These are phyloP conservation scores for Apostasia ramifera DNA, from an alignment of 106 monocot species.

Conservation along the genomic window DNA sequence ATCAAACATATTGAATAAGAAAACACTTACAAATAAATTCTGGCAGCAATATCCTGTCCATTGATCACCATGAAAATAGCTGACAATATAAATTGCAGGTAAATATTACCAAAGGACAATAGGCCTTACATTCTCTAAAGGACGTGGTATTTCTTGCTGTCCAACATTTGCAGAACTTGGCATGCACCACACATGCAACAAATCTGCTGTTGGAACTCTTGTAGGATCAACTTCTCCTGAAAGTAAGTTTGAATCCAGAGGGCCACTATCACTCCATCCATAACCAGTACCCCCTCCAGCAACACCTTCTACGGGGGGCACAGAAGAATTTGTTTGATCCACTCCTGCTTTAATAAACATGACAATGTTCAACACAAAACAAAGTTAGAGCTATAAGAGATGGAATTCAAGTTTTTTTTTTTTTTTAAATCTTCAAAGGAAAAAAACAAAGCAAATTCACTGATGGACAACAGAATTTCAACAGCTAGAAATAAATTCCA, in stretches of 20 bases:
- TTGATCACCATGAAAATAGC: background rate
- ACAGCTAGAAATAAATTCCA: too few species aligned
- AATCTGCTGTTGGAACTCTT: constrained; percentile 63
- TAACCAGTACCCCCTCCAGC: constrained; percentile 92
- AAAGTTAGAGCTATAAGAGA: background rate
- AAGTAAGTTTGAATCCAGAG: constrained; percentile 28
- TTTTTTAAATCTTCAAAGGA: too few species aligned
- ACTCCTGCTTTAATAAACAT: constrained; percentile 21
- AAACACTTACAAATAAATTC: background rate
- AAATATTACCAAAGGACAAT: background rate
- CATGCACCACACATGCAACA: constrained; percentile 95
- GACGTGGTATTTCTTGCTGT: constrained; percentile 74
- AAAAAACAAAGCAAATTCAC: too few species aligned
- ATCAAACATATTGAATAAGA: background rate
- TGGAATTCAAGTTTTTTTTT: background rate
- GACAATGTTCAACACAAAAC: background rate
- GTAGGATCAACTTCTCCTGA: constrained; percentile 61
- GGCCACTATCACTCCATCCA: constrained; percentile 75
- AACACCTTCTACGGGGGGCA: constrained; percentile 93
- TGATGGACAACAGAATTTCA: too few species aligned
- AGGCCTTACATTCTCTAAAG: constrained; percentile 70
- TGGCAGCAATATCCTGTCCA: background rate
- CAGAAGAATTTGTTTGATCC: constrained; percentile 28
- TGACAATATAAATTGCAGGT: background rate
- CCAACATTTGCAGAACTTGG: constrained; percentile 91